A percentile compares a stretch with the other conserved stretches of the same genome.
Evolutionary conservation across 2,329 filamentous ascomycete genomes (phyloP).

Genomic region (Aspergillus udagawae): DNA sequence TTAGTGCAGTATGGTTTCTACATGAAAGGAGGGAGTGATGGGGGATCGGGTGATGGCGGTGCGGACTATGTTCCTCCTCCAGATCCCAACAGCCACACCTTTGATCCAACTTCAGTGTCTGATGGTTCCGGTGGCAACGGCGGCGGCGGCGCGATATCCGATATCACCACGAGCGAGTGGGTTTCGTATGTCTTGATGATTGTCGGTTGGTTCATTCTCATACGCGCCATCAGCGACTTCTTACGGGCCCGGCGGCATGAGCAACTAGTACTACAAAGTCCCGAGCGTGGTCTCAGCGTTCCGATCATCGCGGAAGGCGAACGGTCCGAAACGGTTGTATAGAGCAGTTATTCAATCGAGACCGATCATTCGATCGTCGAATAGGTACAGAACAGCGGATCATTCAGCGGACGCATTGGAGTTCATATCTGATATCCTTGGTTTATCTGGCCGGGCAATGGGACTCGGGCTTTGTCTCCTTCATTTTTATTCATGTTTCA

Average conservation of each 20-base stretch:
- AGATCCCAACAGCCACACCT: conserved; percentile 87
- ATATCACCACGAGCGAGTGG: conserved; percentile 76
- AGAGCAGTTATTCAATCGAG: conserved; percentile 16
- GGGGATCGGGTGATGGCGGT: conserved; percentile 32
- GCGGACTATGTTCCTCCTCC: conserved; percentile 59
- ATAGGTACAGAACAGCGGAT: not conserved
- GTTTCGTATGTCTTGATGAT: conserved; percentile 92
- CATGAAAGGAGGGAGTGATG: conserved; percentile 66
- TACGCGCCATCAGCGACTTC: conserved; percentile 89
- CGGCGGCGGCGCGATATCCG: conserved; percentile 44
- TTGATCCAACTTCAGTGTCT: conserved; percentile 68
- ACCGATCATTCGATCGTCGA: not conserved
- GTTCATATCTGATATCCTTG: not conserved
- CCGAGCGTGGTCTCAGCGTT: conserved; percentile 78
- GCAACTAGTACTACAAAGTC: conserved; percentile 86
- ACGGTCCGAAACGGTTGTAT: conserved; percentile 71
- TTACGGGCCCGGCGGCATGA: conserved; percentile 84
- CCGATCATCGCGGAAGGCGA: conserved; percentile 86
- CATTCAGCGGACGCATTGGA: not conserved
- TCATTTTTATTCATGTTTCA: conserved; percentile 6
- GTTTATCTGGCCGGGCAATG: not conserved
- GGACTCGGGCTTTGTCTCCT: not conserved
- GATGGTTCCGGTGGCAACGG: conserved; percentile 33
- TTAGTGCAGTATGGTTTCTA: conserved; percentile 96
- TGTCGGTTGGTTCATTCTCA: conserved; percentile 95